phyloP scores from a whole-genome alignment of 768 basidiomycete species.

The Phaeotremella skinneri region DNA sequence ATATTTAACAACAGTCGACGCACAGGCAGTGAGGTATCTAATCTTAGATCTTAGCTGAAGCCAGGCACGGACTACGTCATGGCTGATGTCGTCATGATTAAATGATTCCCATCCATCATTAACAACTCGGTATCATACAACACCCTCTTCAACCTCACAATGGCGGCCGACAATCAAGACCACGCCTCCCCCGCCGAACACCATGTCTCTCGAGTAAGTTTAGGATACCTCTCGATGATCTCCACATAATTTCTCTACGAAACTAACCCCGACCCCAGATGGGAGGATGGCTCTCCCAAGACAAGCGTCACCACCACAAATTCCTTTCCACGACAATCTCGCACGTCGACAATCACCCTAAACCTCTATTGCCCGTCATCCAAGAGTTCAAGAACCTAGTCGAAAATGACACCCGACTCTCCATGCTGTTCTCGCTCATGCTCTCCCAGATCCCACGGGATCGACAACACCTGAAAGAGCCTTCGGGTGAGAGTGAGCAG shows the following conservation, averaged over 20 bases:
- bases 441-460: slow-evolving; percentile 45
- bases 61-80: too few relatives aligned
- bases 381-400: slow-evolving; percentile 50
- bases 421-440: slow-evolving; percentile 50
- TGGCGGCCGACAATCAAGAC: slow-evolving; percentile 35
- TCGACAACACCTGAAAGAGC: slow-evolving; percentile 46
- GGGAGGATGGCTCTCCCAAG: slow-evolving; percentile 48
- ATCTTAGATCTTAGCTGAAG: too few relatives aligned
- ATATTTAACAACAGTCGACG: too few relatives aligned
- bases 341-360: slow-evolving; percentile 47
- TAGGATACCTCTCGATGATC: neutral
- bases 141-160: slow-evolving; percentile 7
- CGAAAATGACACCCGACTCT: slow-evolving; percentile 46
- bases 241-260: neutral
- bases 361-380: slow-evolving; percentile 45
- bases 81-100: too few relatives aligned
- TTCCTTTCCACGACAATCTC: slow-evolving; percentile 43
- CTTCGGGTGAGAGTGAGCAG: slow-evolving; percentile 39
- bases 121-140: neutral
- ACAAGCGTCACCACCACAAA: slow-evolving; percentile 48
- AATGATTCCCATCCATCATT: neutral
- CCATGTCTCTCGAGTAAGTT: slow-evolving; percentile 40
- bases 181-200: slow-evolving; percentile 41
- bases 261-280: slow-evolving; percentile 15
- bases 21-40: too few relatives aligned